Percentiles rank a stretch among this genome's conserved stretches.
These are phyloP conservation scores for Tuber umbilicatum DNA, from an alignment of 495 filamentous ascomycete genomes.

Conservation along the genomic window DNA sequence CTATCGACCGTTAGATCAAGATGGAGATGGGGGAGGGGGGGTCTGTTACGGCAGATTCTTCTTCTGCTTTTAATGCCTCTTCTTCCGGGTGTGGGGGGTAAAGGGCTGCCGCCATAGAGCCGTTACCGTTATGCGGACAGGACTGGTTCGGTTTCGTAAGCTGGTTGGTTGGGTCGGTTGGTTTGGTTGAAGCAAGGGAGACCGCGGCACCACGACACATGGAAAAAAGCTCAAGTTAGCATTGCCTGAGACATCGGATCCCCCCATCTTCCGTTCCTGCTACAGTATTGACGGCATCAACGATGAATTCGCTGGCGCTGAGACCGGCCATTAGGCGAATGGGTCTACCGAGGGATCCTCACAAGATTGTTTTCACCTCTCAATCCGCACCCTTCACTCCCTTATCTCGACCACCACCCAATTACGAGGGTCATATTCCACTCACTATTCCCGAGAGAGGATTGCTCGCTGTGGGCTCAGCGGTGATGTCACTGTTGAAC, in stretches of 20 bases:
- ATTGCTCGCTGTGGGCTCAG: conserved; percentile 74
- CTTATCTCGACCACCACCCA: conserved; percentile 71
- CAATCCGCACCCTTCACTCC: conserved; percentile 56
- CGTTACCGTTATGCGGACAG: not conserved
- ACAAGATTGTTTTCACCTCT: not conserved
- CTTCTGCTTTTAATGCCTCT: conserved; percentile 33
- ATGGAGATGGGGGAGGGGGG: not conserved
- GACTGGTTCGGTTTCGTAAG: not conserved
- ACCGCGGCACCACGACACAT: not conserved
- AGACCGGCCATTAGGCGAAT: not conserved
- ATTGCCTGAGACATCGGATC: not conserved
- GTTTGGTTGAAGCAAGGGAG: not conserved
- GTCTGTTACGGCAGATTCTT: conserved; percentile 32
- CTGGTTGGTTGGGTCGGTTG: not conserved
- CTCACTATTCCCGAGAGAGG: conserved; percentile 69
- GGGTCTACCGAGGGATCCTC: not conserved
- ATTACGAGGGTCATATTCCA: conserved; percentile 88
- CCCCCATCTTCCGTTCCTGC: not conserved
- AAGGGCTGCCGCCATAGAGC: conserved; percentile 23
- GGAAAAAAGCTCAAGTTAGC: not conserved
- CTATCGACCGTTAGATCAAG: conserved; percentile 13
- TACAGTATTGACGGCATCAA: not conserved
- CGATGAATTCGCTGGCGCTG: not conserved
- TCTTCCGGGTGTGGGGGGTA: conserved; percentile 19
- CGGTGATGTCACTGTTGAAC: conserved; percentile 68